These are phyloP conservation scores for Millerago galiae DNA, from an alignment of 805 yeast genomes.

Conservation along the genomic window DNA sequence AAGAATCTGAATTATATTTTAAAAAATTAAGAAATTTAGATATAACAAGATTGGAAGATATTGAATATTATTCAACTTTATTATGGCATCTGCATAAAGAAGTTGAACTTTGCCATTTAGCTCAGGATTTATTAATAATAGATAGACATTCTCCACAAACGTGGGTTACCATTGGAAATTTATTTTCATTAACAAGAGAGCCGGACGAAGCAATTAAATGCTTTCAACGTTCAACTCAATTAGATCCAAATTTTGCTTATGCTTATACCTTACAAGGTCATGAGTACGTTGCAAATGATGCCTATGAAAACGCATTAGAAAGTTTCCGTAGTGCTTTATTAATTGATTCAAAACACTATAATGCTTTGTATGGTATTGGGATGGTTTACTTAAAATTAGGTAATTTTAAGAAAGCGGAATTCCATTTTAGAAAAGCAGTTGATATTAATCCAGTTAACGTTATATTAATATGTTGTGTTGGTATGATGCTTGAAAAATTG, in stretches of 20 bases:
- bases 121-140: slow-evolving; percentile 70
- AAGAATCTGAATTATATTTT: slow-evolving; percentile 63
- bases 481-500: slow-evolving; percentile 81
- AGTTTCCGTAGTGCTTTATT: slow-evolving; percentile 75
- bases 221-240: slow-evolving; percentile 68
- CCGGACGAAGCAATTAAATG: slow-evolving; percentile 87
- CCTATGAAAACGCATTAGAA: slow-evolving; percentile 81
- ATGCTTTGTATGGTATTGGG: slow-evolving; percentile 94
- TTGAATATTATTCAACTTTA: slow-evolving; percentile 87
- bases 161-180: slow-evolving; percentile 90
- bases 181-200: slow-evolving; percentile 76
- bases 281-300: slow-evolving; percentile 82
- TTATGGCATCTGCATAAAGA: slow-evolving; percentile 90
- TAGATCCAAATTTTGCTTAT: slow-evolving; percentile 69
- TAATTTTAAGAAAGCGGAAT: slow-evolving; percentile 74
- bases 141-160: slow-evolving; percentile 69
- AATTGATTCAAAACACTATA: slow-evolving; percentile 78
- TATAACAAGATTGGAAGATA: slow-evolving; percentile 74
- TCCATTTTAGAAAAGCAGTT: slow-evolving; percentile 81
- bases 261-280: slow-evolving; percentile 94
- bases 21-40: slow-evolving; percentile 57
- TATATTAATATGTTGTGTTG: slow-evolving; percentile 86
- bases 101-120: slow-evolving; percentile 69
- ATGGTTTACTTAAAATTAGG: slow-evolving; percentile 88
- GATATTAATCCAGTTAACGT: slow-evolving; percentile 87